Evolutionary conservation across 2,329 filamentous ascomycete genomes (phyloP).

Genomic region (Colletotrichum filicis): DNA sequence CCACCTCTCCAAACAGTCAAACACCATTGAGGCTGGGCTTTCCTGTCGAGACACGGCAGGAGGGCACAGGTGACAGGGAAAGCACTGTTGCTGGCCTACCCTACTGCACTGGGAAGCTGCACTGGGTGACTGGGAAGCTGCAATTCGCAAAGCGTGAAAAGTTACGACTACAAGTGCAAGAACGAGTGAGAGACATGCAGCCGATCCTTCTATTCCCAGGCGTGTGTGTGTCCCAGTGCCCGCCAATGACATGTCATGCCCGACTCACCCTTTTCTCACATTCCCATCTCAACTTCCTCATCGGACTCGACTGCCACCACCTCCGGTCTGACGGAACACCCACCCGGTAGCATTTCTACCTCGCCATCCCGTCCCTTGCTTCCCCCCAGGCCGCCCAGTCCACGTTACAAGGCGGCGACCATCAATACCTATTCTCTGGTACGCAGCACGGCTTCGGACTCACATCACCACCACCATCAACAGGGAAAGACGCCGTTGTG

Average conservation of each 20-base stretch:
- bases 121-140: too few relatives aligned
- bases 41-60: background rate
- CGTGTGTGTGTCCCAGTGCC: background rate
- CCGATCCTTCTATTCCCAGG: background rate
- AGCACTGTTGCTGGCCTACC: too few relatives aligned
- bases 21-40: background rate
- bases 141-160: too few relatives aligned
- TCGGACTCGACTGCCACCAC: background rate
- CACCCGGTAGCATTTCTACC: slow-evolving; percentile 3
- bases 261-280: background rate
- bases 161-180: background rate
- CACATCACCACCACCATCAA: too few relatives aligned
- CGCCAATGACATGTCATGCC: background rate
- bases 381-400: background rate
- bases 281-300: background rate
- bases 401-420: background rate
- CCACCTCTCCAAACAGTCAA: background rate
- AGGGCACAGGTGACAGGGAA: too few relatives aligned
- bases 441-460: too few relatives aligned
- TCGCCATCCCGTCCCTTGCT: background rate
- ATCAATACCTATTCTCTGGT: too few relatives aligned
- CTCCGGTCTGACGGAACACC: slow-evolving; percentile 1
- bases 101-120: too few relatives aligned
- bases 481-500: too few relatives aligned
- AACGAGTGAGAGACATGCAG: background rate